Evolutionary conservation across 768 basidiomycete genomes (phyloP).

Genomic region (Mycena filopes): DNA sequence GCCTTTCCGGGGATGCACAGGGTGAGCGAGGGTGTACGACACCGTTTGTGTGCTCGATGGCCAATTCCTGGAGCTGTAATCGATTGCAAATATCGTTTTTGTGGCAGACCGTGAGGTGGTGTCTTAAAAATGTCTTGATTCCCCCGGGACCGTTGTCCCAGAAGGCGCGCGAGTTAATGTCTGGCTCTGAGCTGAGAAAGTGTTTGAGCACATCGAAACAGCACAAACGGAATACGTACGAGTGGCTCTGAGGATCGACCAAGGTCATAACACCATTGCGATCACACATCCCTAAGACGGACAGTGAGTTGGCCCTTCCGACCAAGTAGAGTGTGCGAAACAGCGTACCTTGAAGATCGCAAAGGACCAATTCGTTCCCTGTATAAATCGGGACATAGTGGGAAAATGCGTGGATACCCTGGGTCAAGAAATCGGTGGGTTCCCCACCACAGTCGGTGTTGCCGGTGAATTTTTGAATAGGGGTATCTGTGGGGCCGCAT

Average conservation of each 20-base stretch:
- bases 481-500: slow-evolving; percentile 18
- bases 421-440: slow-evolving; percentile 26
- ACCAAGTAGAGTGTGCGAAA: neutral
- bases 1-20: neutral
- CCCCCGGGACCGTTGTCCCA: slow-evolving; percentile 16
- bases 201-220: neutral
- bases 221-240: neutral
- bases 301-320: too few relatives aligned
- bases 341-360: slow-evolving; percentile 15
- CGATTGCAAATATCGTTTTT: slow-evolving; percentile 2
- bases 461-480: slow-evolving; percentile 36
- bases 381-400: slow-evolving; percentile 28
- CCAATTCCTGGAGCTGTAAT: neutral
- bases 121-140: slow-evolving; percentile 3
- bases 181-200: neutral
- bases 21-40: neutral
- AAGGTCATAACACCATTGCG: neutral
- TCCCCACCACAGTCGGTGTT: slow-evolving; percentile 29
- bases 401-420: slow-evolving; percentile 34
- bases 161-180: neutral
- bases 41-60: too few relatives aligned
- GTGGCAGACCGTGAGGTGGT: slow-evolving; percentile 5
- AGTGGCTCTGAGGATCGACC: slow-evolving; percentile 15
- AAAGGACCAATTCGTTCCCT: slow-evolving; percentile 16
- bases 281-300: slow-evolving; percentile 9